Evolutionary conservation across 768 basidiomycete species (phyloP), one percentile per base, ranked within the genome.

Genomic region (Antrodiella citrinella): DNA sequence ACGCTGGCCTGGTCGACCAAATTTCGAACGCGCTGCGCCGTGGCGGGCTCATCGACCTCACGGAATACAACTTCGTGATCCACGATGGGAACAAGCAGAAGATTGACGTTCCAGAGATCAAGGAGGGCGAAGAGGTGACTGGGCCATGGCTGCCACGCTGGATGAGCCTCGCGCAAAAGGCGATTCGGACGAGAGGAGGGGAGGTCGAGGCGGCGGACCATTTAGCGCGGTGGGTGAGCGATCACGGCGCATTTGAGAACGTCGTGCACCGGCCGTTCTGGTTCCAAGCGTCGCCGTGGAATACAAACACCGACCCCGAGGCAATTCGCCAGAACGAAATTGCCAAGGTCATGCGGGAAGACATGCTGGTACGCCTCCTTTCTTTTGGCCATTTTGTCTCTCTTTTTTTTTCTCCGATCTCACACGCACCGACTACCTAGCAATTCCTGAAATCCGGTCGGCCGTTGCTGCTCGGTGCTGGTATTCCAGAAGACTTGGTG

Each of bases 41-140:
- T 1, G 78, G 80, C 21, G 88, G 88, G 24, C 69, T 90, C 24
- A 61, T 86, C 51, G 72, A 82, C 46, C 53, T 88, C 13, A 67
- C 76, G 48, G 88, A 91, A 67, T 85, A 79, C 58, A 84, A 85
- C 47, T 89, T 85, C 59, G 61, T 67, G 50, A 67, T 78, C n/a
- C 81, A 86, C 56, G 82, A 80, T 55, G 50, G 50, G 15, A 65
- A 83, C 51, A 72, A 72, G 55, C 61, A 62, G 19, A 71, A 69
- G 3, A 63, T 82, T 38, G 59, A 72, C n/a, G 57, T 70, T 2
- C 5, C 4, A 25, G 41, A 45, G 26, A 21, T 26, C 0, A 21
- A 49, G n/a, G 51, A 51, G 1, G 70, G 70, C 4, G 60, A 78
- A 30, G 30, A 35, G 30, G 7, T 35, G 30, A 68, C 65, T 2